Evolutionary conservation across 106 monocot genomes (phyloP), one percentile per base, ranked within the genome.

Genomic region (Chionographis japonica): DNA sequence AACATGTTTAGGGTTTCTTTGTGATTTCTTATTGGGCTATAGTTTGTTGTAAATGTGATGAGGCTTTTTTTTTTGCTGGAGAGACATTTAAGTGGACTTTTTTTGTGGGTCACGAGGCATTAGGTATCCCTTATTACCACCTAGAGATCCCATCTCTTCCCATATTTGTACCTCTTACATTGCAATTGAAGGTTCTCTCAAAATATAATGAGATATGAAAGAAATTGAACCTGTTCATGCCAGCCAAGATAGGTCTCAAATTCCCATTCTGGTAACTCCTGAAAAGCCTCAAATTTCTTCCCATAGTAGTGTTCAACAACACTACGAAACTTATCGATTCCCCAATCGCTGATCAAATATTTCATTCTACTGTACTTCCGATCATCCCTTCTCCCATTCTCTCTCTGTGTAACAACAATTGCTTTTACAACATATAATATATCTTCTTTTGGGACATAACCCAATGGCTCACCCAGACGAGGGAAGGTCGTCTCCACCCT

Each of bases 371-470:
- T 90, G 62, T 98, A 98, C 53, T 59, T 90, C 0, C 93, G 65
- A 18, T 98, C 98, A 85, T 93, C 98, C 69, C 92, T 82, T 62
- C 93, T 90, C 37, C 90, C 93, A 67, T 93, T 83, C 62, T 98
- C 93, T 72, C 98, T 83, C 61, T 98, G 90, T 51, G 90, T 93
- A 55, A 90, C 87, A 77, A 98, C 87, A 77, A 98, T 93, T 60
- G 98, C 90, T 80, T 98, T 98, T 60, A 98, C 68, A 63, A 79
- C 98, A 79, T 93, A 98, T 39, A 98, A 66, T 65, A 93, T 98
- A 68, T 98, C 98, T 77, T 92, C 86, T 70, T 98, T 98, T 38
- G 93, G 90, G 8, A 93, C 93, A 80, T 98, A 98, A 15, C 98
- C 98, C 56, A 98, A 73, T 37, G 87, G 87, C 49, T 98, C 98